These are phyloP conservation scores for Hypoxylon sp. DNA, from an alignment of 2,329 filamentous ascomycete genomes.

Conservation along the genomic window DNA sequence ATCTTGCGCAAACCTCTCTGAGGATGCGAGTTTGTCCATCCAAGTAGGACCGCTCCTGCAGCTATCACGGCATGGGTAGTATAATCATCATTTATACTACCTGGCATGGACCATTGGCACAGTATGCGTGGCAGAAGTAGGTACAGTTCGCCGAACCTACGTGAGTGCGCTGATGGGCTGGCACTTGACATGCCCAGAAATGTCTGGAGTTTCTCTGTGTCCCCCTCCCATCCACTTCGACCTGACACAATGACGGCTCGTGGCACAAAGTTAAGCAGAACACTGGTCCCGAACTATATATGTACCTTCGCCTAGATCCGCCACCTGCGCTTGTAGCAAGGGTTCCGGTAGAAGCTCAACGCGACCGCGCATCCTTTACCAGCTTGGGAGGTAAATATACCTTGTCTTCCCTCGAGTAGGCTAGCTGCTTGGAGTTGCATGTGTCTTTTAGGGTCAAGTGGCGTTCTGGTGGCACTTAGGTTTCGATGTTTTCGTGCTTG, in stretches of 20 bases:
- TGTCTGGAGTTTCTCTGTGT: constrained; percentile 17
- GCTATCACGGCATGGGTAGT: constrained; percentile 10
- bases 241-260: constrained; percentile 23
- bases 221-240: constrained; percentile 13
- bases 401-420: constrained; percentile 13
- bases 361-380: constrained; percentile 28
- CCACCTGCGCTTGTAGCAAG: constrained; percentile 35
- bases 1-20: constrained; percentile 8
- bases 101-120: constrained; percentile 3
- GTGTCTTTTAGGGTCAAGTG: constrained; percentile 28
- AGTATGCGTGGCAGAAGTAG: constrained; percentile 16
- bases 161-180: constrained; percentile 2
- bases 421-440: constrained; percentile 22
- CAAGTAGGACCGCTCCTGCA: neutral
- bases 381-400: constrained; percentile 17
- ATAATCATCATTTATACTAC: constrained; percentile 11
- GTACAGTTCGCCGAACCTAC: constrained; percentile 18
- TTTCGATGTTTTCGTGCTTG: constrained; percentile 20
- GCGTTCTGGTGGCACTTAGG: constrained; percentile 18
- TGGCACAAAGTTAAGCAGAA: constrained; percentile 26
- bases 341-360: constrained; percentile 32
- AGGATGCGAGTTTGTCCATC: constrained; percentile 14
- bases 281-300: constrained; percentile 19
- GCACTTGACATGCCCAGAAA: constrained; percentile 18
- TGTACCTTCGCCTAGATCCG: constrained; percentile 10